Evolutionary conservation across 306 rosid species (phyloP).

Genomic region (Medicago ruthenica): DNA sequence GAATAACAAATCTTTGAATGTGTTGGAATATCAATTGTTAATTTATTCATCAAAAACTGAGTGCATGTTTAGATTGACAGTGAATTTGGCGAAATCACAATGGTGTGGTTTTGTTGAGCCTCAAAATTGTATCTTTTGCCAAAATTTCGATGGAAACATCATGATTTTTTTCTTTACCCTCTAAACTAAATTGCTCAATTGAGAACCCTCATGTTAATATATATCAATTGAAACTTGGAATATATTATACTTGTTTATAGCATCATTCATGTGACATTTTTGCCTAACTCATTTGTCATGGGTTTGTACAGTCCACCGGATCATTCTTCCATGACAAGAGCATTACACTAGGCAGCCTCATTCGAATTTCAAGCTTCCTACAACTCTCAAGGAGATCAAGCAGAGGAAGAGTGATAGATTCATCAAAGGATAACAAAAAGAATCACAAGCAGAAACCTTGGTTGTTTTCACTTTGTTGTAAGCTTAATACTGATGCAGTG

Average conservation of each 20-base stretch:
- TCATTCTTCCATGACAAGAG: conserved; percentile 67
- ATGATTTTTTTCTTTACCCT: background rate
- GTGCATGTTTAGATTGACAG: too few relatives aligned
- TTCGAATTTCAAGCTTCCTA: conserved; percentile 61
- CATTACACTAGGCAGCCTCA: conserved; percentile 71
- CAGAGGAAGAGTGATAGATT: conserved; percentile 51
- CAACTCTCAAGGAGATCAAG: conserved; percentile 64
- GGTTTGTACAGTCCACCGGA: conserved; percentile 56
- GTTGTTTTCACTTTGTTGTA: conserved; percentile 69
- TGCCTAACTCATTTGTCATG: conserved; percentile 19
- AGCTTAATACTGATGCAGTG: conserved; percentile 65
- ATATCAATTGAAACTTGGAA: background rate
- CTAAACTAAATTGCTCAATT: background rate
- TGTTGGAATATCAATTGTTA: background rate
- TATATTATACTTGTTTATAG: background rate
- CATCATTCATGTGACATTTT: conserved; percentile 16
- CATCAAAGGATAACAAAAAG: conserved; percentile 50
- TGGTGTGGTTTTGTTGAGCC: too few relatives aligned
- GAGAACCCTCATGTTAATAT: background rate
- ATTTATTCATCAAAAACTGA: background rate
- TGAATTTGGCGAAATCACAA: too few relatives aligned
- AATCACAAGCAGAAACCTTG: conserved; percentile 61
- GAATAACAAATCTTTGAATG: background rate
- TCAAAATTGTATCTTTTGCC: too few relatives aligned
- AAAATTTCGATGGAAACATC: too few relatives aligned